phyloP scores from a whole-genome alignment of 148 eudicot species.

The Rhododendron henanense region DNA sequence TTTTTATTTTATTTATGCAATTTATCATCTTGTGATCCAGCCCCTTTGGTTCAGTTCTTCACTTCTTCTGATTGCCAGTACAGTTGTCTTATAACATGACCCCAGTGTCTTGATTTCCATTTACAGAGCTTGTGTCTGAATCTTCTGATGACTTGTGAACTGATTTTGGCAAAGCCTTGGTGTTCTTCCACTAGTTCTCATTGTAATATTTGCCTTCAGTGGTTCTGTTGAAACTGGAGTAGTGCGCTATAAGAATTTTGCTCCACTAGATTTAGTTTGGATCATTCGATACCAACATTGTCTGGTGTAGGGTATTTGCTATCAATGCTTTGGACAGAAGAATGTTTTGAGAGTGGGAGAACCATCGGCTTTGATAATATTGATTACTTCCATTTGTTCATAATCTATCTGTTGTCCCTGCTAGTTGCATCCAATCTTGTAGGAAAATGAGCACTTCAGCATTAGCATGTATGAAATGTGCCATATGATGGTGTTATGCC shows the following conservation, averaged over 20 bases:
- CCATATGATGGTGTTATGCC: background rate
- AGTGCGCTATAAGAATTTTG: background rate
- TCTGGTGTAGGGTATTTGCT: background rate
- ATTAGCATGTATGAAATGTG: background rate
- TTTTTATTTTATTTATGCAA: background rate
- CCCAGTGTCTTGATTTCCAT: background rate
- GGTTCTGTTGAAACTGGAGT: background rate
- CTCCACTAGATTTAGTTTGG: background rate
- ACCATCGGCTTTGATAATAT: background rate
- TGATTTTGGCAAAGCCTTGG: background rate
- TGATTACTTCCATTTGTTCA: too few species aligned
- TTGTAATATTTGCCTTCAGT: background rate
- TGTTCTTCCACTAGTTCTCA: background rate
- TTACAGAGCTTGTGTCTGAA: background rate
- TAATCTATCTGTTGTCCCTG: background rate
- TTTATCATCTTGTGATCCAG: conserved; percentile 2
- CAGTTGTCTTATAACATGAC: background rate
- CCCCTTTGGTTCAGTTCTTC: background rate
- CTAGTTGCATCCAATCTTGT: too few species aligned
- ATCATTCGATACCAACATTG: background rate
- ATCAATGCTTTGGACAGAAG: background rate
- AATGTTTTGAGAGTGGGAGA: background rate
- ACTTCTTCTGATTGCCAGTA: background rate
- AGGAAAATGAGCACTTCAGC: background rate
- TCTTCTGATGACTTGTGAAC: conserved; percentile 3